Base-by-base conservation (phyloP, 495 filamentous ascomycete genomes). In the Talaromyces stipitatus region DNA sequence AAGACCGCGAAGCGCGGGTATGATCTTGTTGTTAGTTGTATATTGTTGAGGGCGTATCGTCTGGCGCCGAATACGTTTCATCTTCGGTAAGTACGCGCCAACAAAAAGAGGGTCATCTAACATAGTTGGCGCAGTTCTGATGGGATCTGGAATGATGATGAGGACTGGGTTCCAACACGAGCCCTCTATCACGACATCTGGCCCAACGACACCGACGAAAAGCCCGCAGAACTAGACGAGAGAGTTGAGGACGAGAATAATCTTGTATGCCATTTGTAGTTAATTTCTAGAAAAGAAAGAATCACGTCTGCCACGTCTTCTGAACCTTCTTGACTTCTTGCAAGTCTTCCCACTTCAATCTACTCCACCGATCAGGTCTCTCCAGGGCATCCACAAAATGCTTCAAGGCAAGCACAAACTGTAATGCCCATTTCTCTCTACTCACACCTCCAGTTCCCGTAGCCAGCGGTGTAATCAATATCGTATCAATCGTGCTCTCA, bases 401-500 rank as follows among this genome's bases (percentile, higher is more conserved):
- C 60, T 71, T 76, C 56, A 82, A 51, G 1, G 78, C 78, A 30
- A 79, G 54, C 41, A 79, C 77, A 33, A 71, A 64, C 72, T 82
- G 78, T 43, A 56, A 56, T 26, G 78, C 72, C 78, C 78, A 82
- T 6, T 68, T 62, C 61, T 75, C 62, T 51, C 67, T 62, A 58
- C 70, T 78, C 30, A 79, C 70, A 14, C 28, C 50, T 12, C 78
- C 78, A 28, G 67, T 57, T 30, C 78, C 78, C 1, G 70, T 75
- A 11, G 76, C 78, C 60, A 80, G 52, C 8, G 78, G 78, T 10
- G 77, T 72, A 67, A 80, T 76, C 38, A 82, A 59, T 16, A 80
- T 50, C n/a, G 61, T 66, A 12, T 64, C 56, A 56, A 80, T 78
- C 63, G 61, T 59, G 23, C 61, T 61, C 5, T 51, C 54, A 10